phyloP scores from a whole-genome alignment of 306 rosid species.

The Citrullus colocynthis region DNA sequence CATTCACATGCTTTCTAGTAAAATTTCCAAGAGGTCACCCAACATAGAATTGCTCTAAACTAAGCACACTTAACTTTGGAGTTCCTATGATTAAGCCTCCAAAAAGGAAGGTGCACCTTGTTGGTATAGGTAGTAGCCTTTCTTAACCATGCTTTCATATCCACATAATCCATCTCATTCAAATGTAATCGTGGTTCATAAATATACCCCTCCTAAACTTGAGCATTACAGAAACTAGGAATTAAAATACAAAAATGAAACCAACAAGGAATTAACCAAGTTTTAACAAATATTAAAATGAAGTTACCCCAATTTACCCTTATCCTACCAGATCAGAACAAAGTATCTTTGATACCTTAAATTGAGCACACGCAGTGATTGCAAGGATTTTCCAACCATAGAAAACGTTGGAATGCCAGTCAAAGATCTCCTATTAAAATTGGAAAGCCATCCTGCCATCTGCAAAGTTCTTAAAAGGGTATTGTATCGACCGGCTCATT shows the following conservation, averaged over 20 bases:
- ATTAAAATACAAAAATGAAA: neutral
- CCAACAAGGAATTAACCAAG: neutral
- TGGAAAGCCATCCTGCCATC: constrained; percentile 84
- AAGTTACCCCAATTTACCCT: neutral
- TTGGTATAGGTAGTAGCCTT: no score
- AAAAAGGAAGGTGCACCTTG: no score
- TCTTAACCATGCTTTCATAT: no score
- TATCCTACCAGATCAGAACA: neutral
- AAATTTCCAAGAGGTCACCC: no score
- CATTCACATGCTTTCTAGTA: no score
- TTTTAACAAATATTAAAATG: neutral
- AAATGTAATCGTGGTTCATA: no score
- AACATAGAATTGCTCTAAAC: no score
- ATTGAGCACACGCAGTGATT: constrained; percentile 53
- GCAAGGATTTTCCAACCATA: constrained; percentile 48
- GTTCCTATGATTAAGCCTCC: no score
- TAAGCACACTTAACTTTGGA: no score
- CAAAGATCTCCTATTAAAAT: constrained; percentile 30
- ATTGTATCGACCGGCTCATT: constrained; percentile 18
- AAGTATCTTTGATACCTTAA: constrained; percentile 41
- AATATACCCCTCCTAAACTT: no score
- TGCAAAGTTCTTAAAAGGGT: constrained; percentile 23
- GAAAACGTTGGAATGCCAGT: constrained; percentile 16
- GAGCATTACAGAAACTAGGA: neutral
- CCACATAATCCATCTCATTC: no score